Conservation (phyloP, 441 rosid genomes). For the Capsella rubella region DNA sequence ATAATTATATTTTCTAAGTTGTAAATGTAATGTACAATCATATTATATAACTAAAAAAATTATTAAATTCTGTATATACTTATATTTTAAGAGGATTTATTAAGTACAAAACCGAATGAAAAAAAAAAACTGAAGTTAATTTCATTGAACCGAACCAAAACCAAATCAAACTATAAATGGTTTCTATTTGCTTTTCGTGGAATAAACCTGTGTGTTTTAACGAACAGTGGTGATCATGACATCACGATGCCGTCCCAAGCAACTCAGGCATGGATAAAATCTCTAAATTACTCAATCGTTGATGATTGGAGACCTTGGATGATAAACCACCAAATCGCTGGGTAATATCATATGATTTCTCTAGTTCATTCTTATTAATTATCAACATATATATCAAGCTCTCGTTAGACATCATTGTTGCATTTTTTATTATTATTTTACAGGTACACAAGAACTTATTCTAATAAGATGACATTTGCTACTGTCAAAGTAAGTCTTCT, state of each 20-base stretch:
- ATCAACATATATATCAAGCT: slow-evolving; percentile 37
- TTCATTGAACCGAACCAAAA: not conserved
- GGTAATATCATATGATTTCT: slow-evolving; percentile 46
- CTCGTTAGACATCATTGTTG: not conserved
- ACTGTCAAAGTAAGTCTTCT: slow-evolving; percentile 35
- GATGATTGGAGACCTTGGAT: slow-evolving; percentile 75
- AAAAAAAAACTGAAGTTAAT: no score
- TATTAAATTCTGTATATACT: no score
- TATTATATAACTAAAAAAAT: no score
- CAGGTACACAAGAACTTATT: slow-evolving; percentile 30
- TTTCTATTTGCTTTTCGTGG: not conserved
- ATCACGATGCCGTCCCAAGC: slow-evolving; percentile 52
- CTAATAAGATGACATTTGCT: slow-evolving; percentile 34
- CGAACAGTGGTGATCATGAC: slow-evolving; percentile 76
- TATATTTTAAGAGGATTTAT: no score
- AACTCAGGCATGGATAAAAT: slow-evolving; percentile 71
- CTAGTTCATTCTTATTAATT: not conserved
- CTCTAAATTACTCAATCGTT: slow-evolving; percentile 55
- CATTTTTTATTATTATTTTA: not conserved
- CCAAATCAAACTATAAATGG: not conserved
- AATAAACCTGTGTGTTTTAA: no score
- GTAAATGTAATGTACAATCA: no score
- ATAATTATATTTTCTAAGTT: no score
- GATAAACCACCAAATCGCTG: slow-evolving; percentile 59
- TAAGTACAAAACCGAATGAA: no score